Evolutionary conservation across 2,329 filamentous ascomycete genomes (phyloP), one percentile per base, ranked within the genome.

Genomic region (Pseudogymnoascus sp.): DNA sequence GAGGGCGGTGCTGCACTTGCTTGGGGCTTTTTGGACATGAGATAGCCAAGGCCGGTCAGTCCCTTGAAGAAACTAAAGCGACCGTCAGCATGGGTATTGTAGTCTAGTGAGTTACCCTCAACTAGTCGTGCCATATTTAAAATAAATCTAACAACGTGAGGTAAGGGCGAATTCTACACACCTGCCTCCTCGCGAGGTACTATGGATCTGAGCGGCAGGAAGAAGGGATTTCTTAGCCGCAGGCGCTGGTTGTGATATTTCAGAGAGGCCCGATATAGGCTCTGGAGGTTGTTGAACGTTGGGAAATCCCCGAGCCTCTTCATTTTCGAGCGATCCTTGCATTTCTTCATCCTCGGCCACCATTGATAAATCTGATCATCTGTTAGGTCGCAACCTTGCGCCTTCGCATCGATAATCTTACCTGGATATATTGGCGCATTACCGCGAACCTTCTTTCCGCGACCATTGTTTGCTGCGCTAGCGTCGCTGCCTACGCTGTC

Each of bases 331-430:
- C 23, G 37, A 57, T 21, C 5, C 51, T 18, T 57, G 51, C n/a
- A 34, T 57, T 31, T 57, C 51, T 34, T 57, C 51, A 18, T 66
- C 70, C 65, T 73, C 72, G 7, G 61, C 65, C 11, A 73, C 69
- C 5, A 68, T 66, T 12, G 70, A 69, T 14, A 73, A 64, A 23
- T 71, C 71, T 73, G 45, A 10, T 61, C 1, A 31, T 6, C 18
- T 11, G 61, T 51, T 23, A 59, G 36, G 8, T n/a, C 61, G 67
- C 21, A 70, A 34, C 11, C 51, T 31, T 10, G 65, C 57, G 31
- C 26, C 21, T 37, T 36, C 21, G 57, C 5, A 7, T 47, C 12
- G 39, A 57, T 29, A 37, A 60, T 11, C 65, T 63, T 31, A 69
- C 69, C 66, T 68, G 61, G 64, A 63, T 36, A 31, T 23, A 37